These are phyloP conservation scores for Paratrimastix pyriformis DNA, from an alignment of 78 protist genomes.

Conservation along the genomic window DNA sequence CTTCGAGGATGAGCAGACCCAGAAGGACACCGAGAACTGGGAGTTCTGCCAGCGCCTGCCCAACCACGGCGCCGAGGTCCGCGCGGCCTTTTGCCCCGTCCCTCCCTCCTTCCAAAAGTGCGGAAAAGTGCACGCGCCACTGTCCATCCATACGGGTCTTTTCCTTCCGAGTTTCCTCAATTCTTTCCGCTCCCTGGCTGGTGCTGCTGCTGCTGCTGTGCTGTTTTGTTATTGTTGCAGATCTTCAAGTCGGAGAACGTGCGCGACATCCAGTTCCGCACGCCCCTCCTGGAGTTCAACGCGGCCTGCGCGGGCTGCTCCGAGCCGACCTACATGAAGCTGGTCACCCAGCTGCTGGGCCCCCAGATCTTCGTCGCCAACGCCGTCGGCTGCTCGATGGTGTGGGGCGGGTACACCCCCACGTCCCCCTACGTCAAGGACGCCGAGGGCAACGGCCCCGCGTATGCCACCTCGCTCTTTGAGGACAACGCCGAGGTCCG, in stretches of 20 bases:
- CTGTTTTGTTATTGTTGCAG: no score
- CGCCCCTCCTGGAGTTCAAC: conserved; percentile 58
- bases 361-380: conserved; percentile 55
- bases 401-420: conserved; percentile 51
- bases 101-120: neutral
- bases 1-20: neutral
- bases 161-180: no score
- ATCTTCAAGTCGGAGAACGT: neutral
- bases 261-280: conserved; percentile 40
- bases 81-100: neutral
- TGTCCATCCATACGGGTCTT: conserved; percentile 31
- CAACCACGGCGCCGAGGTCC: neutral
- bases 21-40: conserved; percentile 39
- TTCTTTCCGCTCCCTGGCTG: no score
- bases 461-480: conserved; percentile 60
- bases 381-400: conserved; percentile 63
- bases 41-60: conserved; percentile 17
- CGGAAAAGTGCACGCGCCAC: conserved; percentile 18
- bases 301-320: conserved; percentile 69
- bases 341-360: conserved; percentile 57
- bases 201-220: no score
- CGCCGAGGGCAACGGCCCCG: conserved; percentile 59
- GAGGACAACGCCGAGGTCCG: conserved; percentile 66
- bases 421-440: conserved; percentile 45
- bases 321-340: conserved; percentile 56